Evolutionary conservation across 140 eudicot species (phyloP).

Genomic region (Senecio squalidus): DNA sequence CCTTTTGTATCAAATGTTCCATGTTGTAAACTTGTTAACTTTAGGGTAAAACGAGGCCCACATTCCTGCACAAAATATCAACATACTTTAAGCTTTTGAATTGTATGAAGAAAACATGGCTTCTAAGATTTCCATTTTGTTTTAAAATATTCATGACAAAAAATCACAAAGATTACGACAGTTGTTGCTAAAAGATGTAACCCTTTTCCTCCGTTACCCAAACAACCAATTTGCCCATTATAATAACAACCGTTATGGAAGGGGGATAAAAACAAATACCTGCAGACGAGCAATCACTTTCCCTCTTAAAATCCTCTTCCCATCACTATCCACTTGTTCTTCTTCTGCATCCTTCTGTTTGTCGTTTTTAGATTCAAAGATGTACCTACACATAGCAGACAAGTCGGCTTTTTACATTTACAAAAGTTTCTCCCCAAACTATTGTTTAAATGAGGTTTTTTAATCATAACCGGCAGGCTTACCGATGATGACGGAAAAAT

Average conservation of each 20-base stretch:
- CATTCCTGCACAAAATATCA: constrained; percentile 68
- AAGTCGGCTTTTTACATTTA: constrained; percentile 1
- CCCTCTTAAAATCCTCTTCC: constrained; percentile 29
- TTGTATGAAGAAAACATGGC: too few species aligned
- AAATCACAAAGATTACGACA: background rate
- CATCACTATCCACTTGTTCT: constrained; percentile 27
- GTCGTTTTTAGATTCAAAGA: constrained; percentile 65
- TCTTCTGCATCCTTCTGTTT: constrained; percentile 37
- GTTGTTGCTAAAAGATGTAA: background rate
- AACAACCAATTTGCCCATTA: background rate
- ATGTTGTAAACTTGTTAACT: constrained; percentile 71
- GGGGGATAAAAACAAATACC: constrained; percentile 32
- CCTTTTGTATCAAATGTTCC: constrained; percentile 94
- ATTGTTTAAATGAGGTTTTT: background rate
- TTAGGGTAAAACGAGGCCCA: constrained; percentile 84
- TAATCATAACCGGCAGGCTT: background rate
- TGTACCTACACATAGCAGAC: constrained; percentile 49
- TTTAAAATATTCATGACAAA: background rate
- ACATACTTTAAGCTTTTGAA: background rate
- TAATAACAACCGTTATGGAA: background rate
- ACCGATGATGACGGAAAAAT: constrained; percentile 98
- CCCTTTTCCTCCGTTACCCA: background rate
- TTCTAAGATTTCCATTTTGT: background rate
- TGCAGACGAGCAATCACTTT: constrained; percentile 73
- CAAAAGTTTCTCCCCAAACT: background rate